Conservation (phyloP, 306 rosid genomes). For the Notholithocarpus densiflorus region DNA sequence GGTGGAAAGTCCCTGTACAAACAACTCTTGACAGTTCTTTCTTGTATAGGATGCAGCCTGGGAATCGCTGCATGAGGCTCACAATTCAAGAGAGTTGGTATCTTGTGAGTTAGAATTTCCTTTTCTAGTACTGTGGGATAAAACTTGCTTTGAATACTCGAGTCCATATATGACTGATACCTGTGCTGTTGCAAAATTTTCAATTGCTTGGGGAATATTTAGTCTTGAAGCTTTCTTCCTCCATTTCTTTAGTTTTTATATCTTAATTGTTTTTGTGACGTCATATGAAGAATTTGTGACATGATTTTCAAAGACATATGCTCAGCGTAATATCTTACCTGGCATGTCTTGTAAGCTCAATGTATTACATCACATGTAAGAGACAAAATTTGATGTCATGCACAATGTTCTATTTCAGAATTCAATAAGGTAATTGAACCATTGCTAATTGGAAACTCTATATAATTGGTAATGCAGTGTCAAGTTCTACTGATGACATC, state of each 20-base stretch:
- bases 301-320: too few species aligned
- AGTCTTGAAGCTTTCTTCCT: neutral
- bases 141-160: neutral
- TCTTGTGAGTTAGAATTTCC: slow-evolving; percentile 31
- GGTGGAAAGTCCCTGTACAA: slow-evolving; percentile 5
- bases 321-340: too few species aligned
- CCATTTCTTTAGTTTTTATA: neutral
- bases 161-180: neutral
- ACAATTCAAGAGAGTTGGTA: slow-evolving; percentile 22
- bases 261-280: too few species aligned
- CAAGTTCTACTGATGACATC: slow-evolving; percentile 21
- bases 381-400: neutral
- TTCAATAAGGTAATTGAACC: neutral
- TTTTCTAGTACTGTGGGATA: neutral
- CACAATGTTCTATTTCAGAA: neutral
- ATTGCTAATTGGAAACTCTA: neutral
- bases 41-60: slow-evolving; percentile 40
- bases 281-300: too few species aligned
- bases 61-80: slow-evolving; percentile 39
- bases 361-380: neutral
- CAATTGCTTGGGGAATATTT: neutral
- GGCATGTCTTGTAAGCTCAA: too few species aligned
- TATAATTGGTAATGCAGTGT: slow-evolving; percentile 27
- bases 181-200: neutral
- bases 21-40: slow-evolving; percentile 2